Evolutionary conservation across 768 basidiomycete species (phyloP), one percentile per base, ranked within the genome.

Genomic region (Auriculariales sp.): DNA sequence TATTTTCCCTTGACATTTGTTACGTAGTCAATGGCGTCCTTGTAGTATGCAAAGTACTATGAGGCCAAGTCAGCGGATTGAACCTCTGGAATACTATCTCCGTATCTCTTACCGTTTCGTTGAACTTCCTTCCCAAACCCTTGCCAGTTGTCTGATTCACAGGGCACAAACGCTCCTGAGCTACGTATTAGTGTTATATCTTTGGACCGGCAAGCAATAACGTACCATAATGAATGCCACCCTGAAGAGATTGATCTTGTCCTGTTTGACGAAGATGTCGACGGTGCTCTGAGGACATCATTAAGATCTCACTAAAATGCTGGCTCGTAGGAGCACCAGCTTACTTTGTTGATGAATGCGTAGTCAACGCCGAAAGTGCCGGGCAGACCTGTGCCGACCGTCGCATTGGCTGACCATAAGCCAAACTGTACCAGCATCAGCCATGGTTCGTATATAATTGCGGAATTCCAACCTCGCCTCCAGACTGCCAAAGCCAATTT

Each of bases 241-340:
- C 17, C 71, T 67, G 64, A 72, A 71, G 55, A 71, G 64, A 49
- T 72, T 72, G 55, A 71, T 68, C 51, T 71, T 70, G 46, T 72
- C 70, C 53, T 68, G 63, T 58, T 71, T 68, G 22, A 71, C 70
- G 48, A 70, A 71, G 34, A 69, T 68, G 52, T 72, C 69, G 32
- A 72, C 62, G 1, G 71, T 70, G 35, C 54, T 66, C 71, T 72
- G 46, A n/a, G 7, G 25, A 12, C 30, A 9, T 14, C 25, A 19
- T 22, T 2, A 27, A 28, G 39, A 17, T 9, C 25, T 47, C 28
- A 47, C 4, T n/a, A 12, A 24, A 17, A 15, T 15, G 6, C 3
- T 3, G 9, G 14, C 25, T 6, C 19, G 25, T 5, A 48, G 17
- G 24, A 5, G 52, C n/a, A 15, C 50, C 27, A 36, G 3, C 49